Base-by-base conservation (phyloP, 768 basidiomycete genomes). In the Boletus fagicola region DNA sequence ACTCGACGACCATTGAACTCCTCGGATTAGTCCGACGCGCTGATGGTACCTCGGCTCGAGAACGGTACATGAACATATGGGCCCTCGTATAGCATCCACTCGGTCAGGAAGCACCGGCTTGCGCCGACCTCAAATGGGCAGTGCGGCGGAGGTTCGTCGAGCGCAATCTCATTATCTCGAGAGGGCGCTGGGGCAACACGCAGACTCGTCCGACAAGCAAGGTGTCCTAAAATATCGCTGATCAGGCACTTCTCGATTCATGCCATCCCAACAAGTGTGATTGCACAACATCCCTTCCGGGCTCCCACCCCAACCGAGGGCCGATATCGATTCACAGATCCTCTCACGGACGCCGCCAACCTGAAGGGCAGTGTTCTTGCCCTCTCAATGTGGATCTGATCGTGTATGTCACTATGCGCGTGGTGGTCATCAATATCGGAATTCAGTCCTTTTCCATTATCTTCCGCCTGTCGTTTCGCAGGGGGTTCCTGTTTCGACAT, bases 341-440 rank as follows among this genome's bases (percentile, higher is more conserved):
- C 63, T 67, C 65, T 68, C 68, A 67, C 68, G 62, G 45, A 39
- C n/a, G 24, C 51, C 48, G 18, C 51, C n/a, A n/a, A 18, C 54
- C 1, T 33, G 4, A 47, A 51, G 15, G 45, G 61, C 39, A 54
- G 51, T 49, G 8, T 18, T 18, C 10, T 39, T 52, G n/a, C 39
- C 42, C 22, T n/a, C 31, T 24, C 2, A 36, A 50, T 46, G 28
- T 48, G 51, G 44, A 57, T 61, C 54, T 54, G 11, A 50, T 63
- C 54, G 39, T 49, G 54, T 46, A 64, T 53, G 58, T 59, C 51
- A 18, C 46, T 30, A 1, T 33, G 1, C 38, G 4, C 35, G 30
- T 48, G 38, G 18, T 48, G 66, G 45, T 33, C 56, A 52, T 67
- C 67, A 8, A 49, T 66, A 54, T 57, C 54, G 53, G 66, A 68